Conservation (phyloP, 805 yeast genomes). For the Wickerhamiella dianesei region DNA sequence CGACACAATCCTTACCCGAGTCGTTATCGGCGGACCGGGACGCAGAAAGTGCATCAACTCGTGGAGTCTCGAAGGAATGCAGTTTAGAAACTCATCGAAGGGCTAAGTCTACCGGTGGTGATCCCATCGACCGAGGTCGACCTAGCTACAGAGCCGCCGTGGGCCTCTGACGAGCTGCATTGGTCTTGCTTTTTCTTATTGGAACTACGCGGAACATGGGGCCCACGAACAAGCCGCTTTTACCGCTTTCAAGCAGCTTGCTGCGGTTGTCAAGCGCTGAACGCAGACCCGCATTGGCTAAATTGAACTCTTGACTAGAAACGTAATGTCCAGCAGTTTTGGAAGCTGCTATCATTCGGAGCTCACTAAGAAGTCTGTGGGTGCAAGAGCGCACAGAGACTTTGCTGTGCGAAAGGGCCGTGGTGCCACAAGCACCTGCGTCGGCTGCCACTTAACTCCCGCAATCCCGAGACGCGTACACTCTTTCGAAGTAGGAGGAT, state of each 20-base stretch:
- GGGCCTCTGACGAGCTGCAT: slow-evolving; percentile 35
- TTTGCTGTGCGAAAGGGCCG: slow-evolving; percentile 75
- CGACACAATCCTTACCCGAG: no score
- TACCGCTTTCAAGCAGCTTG: slow-evolving; percentile 6
- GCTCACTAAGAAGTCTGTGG: slow-evolving; percentile 25
- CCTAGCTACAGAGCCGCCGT: neutral
- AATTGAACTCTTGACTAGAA: slow-evolving; percentile 17
- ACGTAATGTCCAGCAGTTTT: slow-evolving; percentile 11
- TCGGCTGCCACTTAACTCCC: slow-evolving; percentile 31
- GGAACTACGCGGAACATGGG: slow-evolving; percentile 42
- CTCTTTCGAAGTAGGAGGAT: slow-evolving; percentile 12
- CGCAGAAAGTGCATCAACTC: no score
- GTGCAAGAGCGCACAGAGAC: slow-evolving; percentile 57
- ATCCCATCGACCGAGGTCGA: neutral
- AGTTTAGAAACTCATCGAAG: slow-evolving; percentile 3
- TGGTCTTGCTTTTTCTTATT: slow-evolving; percentile 46
- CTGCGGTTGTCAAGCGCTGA: slow-evolving; percentile 8
- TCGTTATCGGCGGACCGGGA: no score
- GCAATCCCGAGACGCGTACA: slow-evolving; percentile 41
- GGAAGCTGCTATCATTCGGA: slow-evolving; percentile 20
- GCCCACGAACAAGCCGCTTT: slow-evolving; percentile 32
- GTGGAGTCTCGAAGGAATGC: no score
- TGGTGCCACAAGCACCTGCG: slow-evolving; percentile 50
- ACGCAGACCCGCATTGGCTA: slow-evolving; percentile 10
- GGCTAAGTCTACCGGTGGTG: neutral